These are phyloP conservation scores for Silene latifolia DNA, from an alignment of 148 eudicot species.

Conservation along the genomic window DNA sequence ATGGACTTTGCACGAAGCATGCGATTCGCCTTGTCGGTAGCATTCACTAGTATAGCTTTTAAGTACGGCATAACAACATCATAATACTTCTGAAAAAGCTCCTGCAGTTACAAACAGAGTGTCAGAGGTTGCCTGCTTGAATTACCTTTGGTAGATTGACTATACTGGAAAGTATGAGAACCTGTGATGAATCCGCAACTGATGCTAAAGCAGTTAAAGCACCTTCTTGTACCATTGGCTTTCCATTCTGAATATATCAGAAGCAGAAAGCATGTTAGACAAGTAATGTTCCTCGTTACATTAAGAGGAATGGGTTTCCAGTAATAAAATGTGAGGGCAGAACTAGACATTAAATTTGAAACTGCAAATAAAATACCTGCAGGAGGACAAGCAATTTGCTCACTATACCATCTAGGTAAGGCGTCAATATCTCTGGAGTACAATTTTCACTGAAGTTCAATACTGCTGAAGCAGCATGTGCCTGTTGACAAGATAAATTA, in stretches of 20 bases:
- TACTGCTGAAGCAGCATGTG: conserved; percentile 47
- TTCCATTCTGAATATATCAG: conserved; percentile 35
- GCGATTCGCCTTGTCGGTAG: conserved; percentile 37
- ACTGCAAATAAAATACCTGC: conserved; percentile 24
- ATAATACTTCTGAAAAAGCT: conserved; percentile 42
- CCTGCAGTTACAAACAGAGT: conserved; percentile 28
- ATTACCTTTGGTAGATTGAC: not conserved
- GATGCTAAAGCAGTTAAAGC: conserved; percentile 50
- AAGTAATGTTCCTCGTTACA: not conserved
- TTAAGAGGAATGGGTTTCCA: not conserved
- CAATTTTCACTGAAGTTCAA: conserved; percentile 45
- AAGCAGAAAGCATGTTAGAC: conserved; percentile 1
- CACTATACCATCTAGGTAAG: conserved; percentile 44
- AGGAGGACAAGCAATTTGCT: conserved; percentile 43
- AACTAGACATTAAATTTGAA: not conserved
- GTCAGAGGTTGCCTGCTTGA: conserved; percentile 3
- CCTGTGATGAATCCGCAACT: conserved; percentile 47
- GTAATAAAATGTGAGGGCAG: not conserved
- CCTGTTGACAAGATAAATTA: conserved; percentile 20
- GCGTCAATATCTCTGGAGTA: conserved; percentile 45
- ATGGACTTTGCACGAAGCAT: conserved; percentile 46
- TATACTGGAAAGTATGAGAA: conserved; percentile 1
- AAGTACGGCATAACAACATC: conserved; percentile 48
- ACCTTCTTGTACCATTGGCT: conserved; percentile 50
- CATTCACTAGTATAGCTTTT: conserved; percentile 37